These are phyloP conservation scores for Microbotryum violaceum DNA, from an alignment of 1,284 basidiomycete species.

Conservation along the genomic window DNA sequence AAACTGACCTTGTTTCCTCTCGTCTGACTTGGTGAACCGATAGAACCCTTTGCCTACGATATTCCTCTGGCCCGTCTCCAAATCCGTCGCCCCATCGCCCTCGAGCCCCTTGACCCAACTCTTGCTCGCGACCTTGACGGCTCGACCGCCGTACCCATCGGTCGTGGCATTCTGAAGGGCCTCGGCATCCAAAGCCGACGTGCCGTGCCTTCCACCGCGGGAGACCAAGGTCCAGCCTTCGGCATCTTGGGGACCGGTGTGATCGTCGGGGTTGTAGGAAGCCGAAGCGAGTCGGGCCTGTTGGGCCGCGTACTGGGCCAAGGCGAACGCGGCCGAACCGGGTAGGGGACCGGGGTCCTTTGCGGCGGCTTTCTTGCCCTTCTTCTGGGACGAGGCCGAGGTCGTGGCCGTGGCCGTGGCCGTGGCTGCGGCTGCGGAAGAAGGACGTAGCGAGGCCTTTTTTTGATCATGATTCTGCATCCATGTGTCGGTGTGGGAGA, in stretches of 20 bases:
- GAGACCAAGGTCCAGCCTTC: conserved; percentile 30
- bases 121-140: conserved; percentile 27
- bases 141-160: conserved; percentile 22
- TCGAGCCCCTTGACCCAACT: conserved; percentile 7
- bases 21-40: conserved; percentile 21
- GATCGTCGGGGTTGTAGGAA: conserved; percentile 23
- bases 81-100: conserved; percentile 3
- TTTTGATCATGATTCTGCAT: conserved; percentile 24
- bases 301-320: conserved; percentile 15
- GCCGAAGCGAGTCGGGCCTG: neutral
- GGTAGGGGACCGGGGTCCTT: conserved; percentile 14
- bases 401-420: neutral
- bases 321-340: conserved; percentile 23
- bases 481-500: conserved; percentile 29
- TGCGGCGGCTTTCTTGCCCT: conserved; percentile 1
- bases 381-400: neutral
- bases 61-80: conserved; percentile 21
- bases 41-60: conserved; percentile 34
- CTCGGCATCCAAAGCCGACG: conserved; percentile 18
- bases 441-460: neutral
- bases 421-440: conserved; percentile 2
- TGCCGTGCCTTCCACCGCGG: conserved; percentile 29
- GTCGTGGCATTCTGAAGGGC: conserved; percentile 7
- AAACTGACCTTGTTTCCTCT: conserved; percentile 18
- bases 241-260: neutral